Percentiles rank a stretch among this genome's conserved stretches.
Evolutionary conservation across 2,329 filamentous ascomycete genomes (phyloP).

Genomic region (Microdochium bolleyi): DNA sequence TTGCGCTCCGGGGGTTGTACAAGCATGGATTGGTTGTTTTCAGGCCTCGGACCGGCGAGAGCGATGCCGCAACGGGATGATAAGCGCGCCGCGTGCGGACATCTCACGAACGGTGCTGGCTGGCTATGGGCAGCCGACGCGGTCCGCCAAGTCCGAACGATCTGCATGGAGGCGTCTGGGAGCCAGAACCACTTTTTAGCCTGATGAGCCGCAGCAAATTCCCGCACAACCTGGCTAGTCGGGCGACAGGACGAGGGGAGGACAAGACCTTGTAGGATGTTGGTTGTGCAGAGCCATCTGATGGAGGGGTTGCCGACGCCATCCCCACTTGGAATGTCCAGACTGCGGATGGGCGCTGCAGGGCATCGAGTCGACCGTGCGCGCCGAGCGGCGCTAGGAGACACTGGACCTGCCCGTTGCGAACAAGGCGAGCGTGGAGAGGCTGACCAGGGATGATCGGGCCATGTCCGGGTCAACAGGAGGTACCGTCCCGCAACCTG

Average conservation of each 20-base stretch:
- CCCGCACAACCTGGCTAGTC: background rate
- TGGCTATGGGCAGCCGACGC: background rate
- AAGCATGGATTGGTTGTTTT: too few species aligned
- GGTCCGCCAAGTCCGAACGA: background rate
- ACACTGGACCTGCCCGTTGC: background rate
- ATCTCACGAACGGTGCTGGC: too few species aligned
- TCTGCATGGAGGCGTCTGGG: background rate
- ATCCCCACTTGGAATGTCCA: background rate
- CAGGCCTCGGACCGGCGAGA: too few species aligned
- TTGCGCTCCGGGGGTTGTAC: too few species aligned
- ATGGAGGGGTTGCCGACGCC: background rate
- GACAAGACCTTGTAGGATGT: background rate
- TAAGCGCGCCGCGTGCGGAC: too few species aligned
- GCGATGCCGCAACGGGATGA: too few species aligned
- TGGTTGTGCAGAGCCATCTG: background rate
- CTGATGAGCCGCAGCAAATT: background rate
- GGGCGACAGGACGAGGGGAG: background rate
- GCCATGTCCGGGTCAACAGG: background rate
- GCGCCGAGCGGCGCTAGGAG: too few species aligned
- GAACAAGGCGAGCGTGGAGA: background rate
- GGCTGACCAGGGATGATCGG: background rate
- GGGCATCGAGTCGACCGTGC: background rate
- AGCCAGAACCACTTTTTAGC: background rate
- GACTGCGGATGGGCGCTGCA: background rate
- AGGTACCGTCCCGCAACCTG: background rate